Conservation (phyloP, 345 rosid species). For the Acer yangbiense region DNA sequence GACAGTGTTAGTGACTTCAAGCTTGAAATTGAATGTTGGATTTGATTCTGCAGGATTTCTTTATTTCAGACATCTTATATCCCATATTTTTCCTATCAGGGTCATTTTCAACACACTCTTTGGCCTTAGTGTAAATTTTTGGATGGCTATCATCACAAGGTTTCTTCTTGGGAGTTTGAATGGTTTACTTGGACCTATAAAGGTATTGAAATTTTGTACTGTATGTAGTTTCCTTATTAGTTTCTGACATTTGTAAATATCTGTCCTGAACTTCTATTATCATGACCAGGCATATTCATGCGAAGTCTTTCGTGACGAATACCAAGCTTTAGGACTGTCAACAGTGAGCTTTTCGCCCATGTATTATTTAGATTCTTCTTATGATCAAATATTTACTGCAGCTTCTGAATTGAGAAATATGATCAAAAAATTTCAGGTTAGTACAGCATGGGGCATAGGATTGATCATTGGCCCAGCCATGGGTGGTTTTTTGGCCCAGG, state of each 20-base stretch:
- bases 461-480: constrained; percentile 94
- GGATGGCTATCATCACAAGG: constrained; percentile 91
- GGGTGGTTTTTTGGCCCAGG: constrained; percentile 97
- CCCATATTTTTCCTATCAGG: constrained; percentile 39
- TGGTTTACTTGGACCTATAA: constrained; percentile 89
- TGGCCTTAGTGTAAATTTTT: constrained; percentile 84
- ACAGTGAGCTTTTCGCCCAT: constrained; percentile 51
- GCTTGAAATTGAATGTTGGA: constrained; percentile 7
- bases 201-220: constrained; percentile 41
- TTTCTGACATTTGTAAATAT: not conserved
- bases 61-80: constrained; percentile 2
- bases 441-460: constrained; percentile 98
- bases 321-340: constrained; percentile 84
- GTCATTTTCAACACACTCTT: constrained; percentile 87
- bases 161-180: constrained; percentile 89
- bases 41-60: not conserved
- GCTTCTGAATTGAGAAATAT: constrained; percentile 13
- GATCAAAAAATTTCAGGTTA: constrained; percentile 48
- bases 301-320: constrained; percentile 71
- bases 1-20: constrained; percentile 65
- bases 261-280: constrained; percentile 1
- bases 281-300: constrained; percentile 73
- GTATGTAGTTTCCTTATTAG: not conserved
- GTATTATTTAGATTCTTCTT: not conserved
- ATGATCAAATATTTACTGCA: not conserved